Percentiles rank a stretch among this genome's conserved stretches.
These are phyloP conservation scores for Lyophyllum atratum DNA, from an alignment of 768 basidiomycete species.

Conservation along the genomic window DNA sequence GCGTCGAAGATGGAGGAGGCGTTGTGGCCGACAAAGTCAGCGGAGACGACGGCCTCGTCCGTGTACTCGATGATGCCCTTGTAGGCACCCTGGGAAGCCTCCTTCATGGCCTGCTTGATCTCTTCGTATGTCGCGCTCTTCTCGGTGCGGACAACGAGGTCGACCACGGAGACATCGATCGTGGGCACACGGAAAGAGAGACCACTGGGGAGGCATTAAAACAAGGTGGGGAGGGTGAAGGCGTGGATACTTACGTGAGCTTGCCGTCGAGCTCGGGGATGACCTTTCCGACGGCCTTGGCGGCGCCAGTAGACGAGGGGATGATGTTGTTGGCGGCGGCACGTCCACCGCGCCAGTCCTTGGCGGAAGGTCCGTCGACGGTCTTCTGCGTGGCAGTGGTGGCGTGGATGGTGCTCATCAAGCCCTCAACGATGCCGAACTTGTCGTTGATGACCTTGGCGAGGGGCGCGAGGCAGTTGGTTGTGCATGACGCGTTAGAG, in stretches of 20 bases:
- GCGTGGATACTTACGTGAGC: constrained; percentile 74
- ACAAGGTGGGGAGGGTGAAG: background rate
- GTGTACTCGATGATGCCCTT: constrained; percentile 88
- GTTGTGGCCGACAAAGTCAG: constrained; percentile 83
- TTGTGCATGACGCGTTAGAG: constrained; percentile 99
- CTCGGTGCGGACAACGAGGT: constrained; percentile 91
- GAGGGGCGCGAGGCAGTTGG: constrained; percentile 99
- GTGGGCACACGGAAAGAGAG: constrained; percentile 98
- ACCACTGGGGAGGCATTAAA: constrained; percentile 50
- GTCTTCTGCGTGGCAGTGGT: constrained; percentile 97
- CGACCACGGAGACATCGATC: constrained; percentile 95
- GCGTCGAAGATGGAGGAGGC: constrained; percentile 94
- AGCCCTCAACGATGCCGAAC: constrained; percentile 92
- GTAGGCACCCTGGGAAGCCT: constrained; percentile 68
- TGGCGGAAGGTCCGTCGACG: constrained; percentile 91
- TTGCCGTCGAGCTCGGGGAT: constrained; percentile 97
- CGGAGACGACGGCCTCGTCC: constrained; percentile 90
- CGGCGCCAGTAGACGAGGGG: constrained; percentile 97
- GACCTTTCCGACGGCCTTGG: constrained; percentile 99
- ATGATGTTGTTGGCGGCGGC: constrained; percentile 98
- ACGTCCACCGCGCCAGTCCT: constrained; percentile 98
- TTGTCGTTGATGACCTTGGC: constrained; percentile 99
- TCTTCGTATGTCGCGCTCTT: constrained; percentile 84
- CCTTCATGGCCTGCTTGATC: constrained; percentile 86
- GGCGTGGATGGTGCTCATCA: constrained; percentile 99